phyloP scores from a whole-genome alignment of 805 yeast species.

The Cyberlindnera galapagoensis region DNA sequence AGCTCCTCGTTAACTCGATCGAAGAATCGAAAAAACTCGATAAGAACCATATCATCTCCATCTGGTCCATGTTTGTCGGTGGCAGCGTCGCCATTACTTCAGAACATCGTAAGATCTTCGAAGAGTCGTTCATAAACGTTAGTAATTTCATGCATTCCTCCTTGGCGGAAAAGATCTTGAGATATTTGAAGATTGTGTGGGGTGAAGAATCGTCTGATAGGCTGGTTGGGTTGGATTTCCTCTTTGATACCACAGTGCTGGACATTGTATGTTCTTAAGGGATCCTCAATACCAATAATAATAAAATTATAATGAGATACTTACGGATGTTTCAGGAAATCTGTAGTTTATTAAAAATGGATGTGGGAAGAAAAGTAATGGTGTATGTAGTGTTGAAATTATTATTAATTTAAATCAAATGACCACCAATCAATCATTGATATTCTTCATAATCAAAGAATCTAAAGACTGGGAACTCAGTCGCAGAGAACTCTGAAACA shows the following conservation, averaged over 20 bases:
- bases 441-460: constrained; percentile 14
- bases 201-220: constrained; percentile 12
- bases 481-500: constrained; percentile 12
- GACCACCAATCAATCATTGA: constrained; percentile 2
- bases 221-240: constrained; percentile 19
- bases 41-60: constrained; percentile 9
- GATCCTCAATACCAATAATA: no score
- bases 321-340: no score
- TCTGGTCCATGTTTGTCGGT: constrained; percentile 22
- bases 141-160: constrained; percentile 15
- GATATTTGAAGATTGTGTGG: constrained; percentile 22
- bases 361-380: no score
- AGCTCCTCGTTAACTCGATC: constrained; percentile 9
- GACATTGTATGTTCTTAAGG: constrained; percentile 18
- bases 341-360: no score
- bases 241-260: constrained; percentile 22
- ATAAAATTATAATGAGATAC: no score
- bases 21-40: constrained; percentile 6
- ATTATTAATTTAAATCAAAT: no score
- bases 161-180: constrained; percentile 17
- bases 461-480: constrained; percentile 35
- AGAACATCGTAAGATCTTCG: constrained; percentile 12
- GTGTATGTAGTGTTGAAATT: no score
- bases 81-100: constrained; percentile 14
- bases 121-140: constrained; percentile 9